phyloP scores from a whole-genome alignment of 148 eudicot species.

The Camellia lanceoleosa region DNA sequence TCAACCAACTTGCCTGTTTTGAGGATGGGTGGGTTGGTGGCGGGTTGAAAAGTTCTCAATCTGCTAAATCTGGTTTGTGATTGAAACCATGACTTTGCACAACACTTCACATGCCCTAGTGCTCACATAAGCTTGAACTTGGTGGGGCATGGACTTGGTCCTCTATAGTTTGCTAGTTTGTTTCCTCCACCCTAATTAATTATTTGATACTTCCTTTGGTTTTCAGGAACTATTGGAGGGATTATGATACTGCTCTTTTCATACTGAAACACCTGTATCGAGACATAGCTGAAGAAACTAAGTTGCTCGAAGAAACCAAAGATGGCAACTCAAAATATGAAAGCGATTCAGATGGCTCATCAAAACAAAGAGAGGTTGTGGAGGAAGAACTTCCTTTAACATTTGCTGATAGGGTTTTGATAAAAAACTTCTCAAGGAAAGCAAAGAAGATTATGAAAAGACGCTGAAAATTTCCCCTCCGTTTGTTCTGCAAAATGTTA shows the following conservation, averaged over 20 bases:
- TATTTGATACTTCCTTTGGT: slow-evolving; percentile 4
- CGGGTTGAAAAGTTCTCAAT: no score
- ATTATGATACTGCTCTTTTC: slow-evolving; percentile 83
- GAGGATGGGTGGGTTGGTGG: no score
- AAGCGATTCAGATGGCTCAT: slow-evolving; percentile 24
- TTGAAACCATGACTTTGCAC: no score
- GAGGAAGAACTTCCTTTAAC: slow-evolving; percentile 67
- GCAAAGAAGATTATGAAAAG: slow-evolving; percentile 30
- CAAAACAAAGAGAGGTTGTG: slow-evolving; percentile 30
- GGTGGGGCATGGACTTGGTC: no score
- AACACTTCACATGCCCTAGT: no score
- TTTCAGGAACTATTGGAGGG: slow-evolving; percentile 92
- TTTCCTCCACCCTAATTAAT: neutral
- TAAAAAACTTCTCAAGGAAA: slow-evolving; percentile 37
- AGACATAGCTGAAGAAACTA: slow-evolving; percentile 59
- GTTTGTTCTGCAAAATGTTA: neutral
- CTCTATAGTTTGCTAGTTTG: no score
- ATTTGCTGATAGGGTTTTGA: slow-evolving; percentile 43
- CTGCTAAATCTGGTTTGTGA: no score
- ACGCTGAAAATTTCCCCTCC: neutral
- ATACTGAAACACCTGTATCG: slow-evolving; percentile 78
- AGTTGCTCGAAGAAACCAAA: slow-evolving; percentile 7
- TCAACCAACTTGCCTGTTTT: no score
- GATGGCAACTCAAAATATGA: slow-evolving; percentile 21
- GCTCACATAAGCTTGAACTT: no score